phyloP scores from a whole-genome alignment of 805 yeast species.

The Teunomyces atbi region DNA sequence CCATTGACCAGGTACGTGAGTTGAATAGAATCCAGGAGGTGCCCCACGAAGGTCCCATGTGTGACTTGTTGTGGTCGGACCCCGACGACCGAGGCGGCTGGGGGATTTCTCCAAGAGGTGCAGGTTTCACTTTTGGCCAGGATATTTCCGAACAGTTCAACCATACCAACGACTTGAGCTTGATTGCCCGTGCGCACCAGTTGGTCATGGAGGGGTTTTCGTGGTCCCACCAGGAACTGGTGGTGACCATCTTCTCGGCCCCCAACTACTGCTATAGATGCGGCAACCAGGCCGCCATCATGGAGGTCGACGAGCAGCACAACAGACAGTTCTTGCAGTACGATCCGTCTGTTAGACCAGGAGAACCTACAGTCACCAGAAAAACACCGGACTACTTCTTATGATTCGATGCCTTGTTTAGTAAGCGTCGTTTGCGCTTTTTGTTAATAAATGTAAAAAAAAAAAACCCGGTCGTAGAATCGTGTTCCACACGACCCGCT shows the following conservation, averaged over 20 bases:
- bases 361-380: slow-evolving; percentile 95
- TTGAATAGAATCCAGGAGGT: slow-evolving; percentile 92
- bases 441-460: background rate
- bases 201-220: slow-evolving; percentile 96
- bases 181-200: slow-evolving; percentile 95
- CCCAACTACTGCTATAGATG: slow-evolving; percentile 97
- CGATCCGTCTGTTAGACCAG: slow-evolving; percentile 95
- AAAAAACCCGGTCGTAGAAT: background rate
- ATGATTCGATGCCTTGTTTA: slow-evolving; percentile 30
- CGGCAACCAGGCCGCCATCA: slow-evolving; percentile 96
- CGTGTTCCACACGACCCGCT: slow-evolving; percentile 3
- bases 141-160: slow-evolving; percentile 92
- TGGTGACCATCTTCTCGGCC: slow-evolving; percentile 91
- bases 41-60: slow-evolving; percentile 98
- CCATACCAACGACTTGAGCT: slow-evolving; percentile 78
- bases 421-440: background rate
- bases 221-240: slow-evolving; percentile 93
- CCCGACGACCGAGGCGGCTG: slow-evolving; percentile 98
- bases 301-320: slow-evolving; percentile 96
- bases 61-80: slow-evolving; percentile 94
- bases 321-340: slow-evolving; percentile 90
- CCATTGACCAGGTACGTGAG: slow-evolving; percentile 88
- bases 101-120: slow-evolving; percentile 98
- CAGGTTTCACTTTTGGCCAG: slow-evolving; percentile 97
- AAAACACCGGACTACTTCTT: slow-evolving; percentile 96